Evolutionary conservation across 1,139 yeast genomes (phyloP).

Genomic region (Sugiyamaella xylanicola): DNA sequence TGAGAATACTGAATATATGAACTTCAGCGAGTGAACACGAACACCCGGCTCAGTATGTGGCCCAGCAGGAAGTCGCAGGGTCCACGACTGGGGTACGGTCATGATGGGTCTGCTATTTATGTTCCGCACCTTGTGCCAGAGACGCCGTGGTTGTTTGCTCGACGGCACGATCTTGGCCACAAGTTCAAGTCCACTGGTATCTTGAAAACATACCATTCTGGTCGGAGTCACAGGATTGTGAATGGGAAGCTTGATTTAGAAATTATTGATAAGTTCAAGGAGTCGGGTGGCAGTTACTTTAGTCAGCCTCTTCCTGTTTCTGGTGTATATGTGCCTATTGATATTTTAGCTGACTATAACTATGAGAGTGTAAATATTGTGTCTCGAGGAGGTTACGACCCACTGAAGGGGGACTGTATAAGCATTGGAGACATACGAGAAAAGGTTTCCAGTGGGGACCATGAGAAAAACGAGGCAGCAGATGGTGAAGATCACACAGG

Average conservation of each 20-base stretch:
- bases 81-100: slow-evolving; percentile 29
- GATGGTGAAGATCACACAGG: no score
- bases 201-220: neutral
- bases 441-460: neutral
- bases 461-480: no score
- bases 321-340: slow-evolving; percentile 23
- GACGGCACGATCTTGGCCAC: slow-evolving; percentile 30
- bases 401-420: slow-evolving; percentile 27
- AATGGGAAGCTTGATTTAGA: neutral
- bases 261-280: slow-evolving; percentile 1
- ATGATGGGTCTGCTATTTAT: slow-evolving; percentile 31
- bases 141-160: slow-evolving; percentile 32
- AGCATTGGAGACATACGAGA: slow-evolving; percentile 21
- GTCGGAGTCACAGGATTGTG: neutral
- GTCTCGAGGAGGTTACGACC: slow-evolving; percentile 27
- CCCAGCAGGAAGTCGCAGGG: slow-evolving; percentile 15
- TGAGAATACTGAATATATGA: no score
- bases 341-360: slow-evolving; percentile 20
- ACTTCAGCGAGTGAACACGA: neutral
- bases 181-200: slow-evolving; percentile 19
- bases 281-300: slow-evolving; percentile 5
- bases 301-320: slow-evolving; percentile 13
- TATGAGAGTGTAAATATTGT: slow-evolving; percentile 23
- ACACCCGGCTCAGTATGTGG: slow-evolving; percentile 14
- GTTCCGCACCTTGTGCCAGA: slow-evolving; percentile 26